Evolutionary conservation across 148 eudicot genomes (phyloP), one percentile per base, ranked within the genome.

Genomic region (Pharnaceum exiguum): DNA sequence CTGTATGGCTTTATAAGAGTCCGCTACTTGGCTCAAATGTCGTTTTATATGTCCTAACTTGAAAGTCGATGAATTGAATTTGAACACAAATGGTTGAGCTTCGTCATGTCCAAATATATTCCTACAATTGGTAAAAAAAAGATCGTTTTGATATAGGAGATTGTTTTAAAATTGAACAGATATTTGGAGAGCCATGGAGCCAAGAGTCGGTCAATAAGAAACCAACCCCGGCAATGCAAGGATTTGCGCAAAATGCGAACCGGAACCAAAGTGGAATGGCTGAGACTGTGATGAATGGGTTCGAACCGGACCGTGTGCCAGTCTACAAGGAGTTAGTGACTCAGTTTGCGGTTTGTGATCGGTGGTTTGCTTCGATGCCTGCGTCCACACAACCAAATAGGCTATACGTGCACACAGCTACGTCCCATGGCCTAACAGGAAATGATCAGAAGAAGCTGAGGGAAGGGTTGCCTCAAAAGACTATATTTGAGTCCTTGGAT

Each of bases 321-420:
- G 80, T 84, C 26, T 81, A 78, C 72, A 78, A 69, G 59, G 84
- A 81, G 60, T 53, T 84, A 32, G 77, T 81, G 11, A 17, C 71
- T 21, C 76, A 84, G 66, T 84, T 81, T 31, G 90, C 72, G 0
- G 84, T 84, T 1, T 84, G 89, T 27, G 90, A 84, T 45, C 63
- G 60, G 31, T 71, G 75, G 75, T 64, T 63, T 59, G 47, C 75
- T 40, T 63, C 75, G 0, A n/a, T 61, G 2, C 75, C 75, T 10
- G 65, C 66, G 2, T 56, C 66, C 6, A 71, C 75, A 19, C 75
- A 71, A 38, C 75, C 75, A 1, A 71, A 71, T 35, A 52, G 75
- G 37, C 49, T 65, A 10, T 71, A 30, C 24, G 48, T 71, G 18
- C 75, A 71, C 25, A 58, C 75, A 0, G 75, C 75, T 12, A 71